These are phyloP conservation scores for Prototheca cutis DNA, from an alignment of 163 green algal genomes.

Conservation along the genomic window DNA sequence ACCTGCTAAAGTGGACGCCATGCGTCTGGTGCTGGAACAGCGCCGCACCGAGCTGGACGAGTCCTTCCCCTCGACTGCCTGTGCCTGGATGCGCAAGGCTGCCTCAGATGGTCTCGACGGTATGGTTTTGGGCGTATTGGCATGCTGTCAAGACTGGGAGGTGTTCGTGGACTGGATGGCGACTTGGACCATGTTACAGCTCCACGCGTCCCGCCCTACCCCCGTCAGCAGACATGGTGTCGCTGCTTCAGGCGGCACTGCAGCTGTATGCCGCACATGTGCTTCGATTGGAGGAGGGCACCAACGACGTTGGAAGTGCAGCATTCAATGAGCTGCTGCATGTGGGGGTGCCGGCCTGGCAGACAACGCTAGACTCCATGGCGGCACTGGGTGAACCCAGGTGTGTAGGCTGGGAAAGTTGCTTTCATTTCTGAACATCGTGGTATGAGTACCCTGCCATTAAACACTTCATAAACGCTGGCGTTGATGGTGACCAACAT, in stretches of 20 bases:
- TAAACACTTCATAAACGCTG: neutral
- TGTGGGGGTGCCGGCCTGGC: neutral
- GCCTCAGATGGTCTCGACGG: constrained; percentile 44
- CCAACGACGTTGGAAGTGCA: too few relatives aligned
- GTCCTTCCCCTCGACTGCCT: constrained; percentile 74
- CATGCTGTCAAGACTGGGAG: neutral
- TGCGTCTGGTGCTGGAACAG: constrained; percentile 27
- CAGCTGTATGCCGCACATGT: constrained; percentile 74
- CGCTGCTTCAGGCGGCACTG: constrained; percentile 62
- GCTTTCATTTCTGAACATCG: too few relatives aligned
- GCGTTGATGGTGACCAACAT: neutral
- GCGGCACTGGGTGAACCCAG: neutral
- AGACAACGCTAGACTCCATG: neutral
- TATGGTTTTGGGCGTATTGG: constrained; percentile 1
- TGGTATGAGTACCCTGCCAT: too few relatives aligned
- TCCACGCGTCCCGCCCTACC: neutral
- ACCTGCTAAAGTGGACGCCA: constrained; percentile 36
- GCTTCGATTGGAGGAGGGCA: constrained; percentile 33
- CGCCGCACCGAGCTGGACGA: constrained; percentile 58
- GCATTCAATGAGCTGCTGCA: too few relatives aligned
- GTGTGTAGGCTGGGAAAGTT: neutral
- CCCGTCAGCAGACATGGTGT: constrained; percentile 40
- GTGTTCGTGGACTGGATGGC: neutral
- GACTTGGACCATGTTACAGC: neutral
- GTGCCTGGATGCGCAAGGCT: constrained; percentile 78